Evolutionary conservation across 176 grass and related monocot species (phyloP).

Genomic region (barley (Hordeum vulgare)): MorexV3_pseudomolecules_assembly NC_058523.1:329709047-329709546

Average conservation of each 20-base stretch:
- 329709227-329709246: not conserved
- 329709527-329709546: too few relatives aligned
- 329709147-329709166: conserved; percentile 80
- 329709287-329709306: not conserved
- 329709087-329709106: conserved; percentile 64
- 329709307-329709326: not conserved
- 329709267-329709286: not conserved
- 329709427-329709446: too few relatives aligned
- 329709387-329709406: too few relatives aligned
- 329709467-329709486: too few relatives aligned
- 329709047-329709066: conserved; percentile 79
- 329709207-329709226: not conserved
- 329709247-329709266: not conserved
- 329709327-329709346: too few relatives aligned
- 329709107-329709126: conserved; percentile 65
- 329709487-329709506: too few relatives aligned
- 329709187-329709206: conserved; percentile 66
- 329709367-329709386: not conserved
- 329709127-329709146: conserved; percentile 70
- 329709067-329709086: conserved; percentile 67
- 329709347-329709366: not conserved
- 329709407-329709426: too few relatives aligned
- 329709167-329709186: conserved; percentile 90
- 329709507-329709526: too few relatives aligned
- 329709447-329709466: too few relatives aligned